Base-by-base conservation (phyloP, 2,329 filamentous ascomycete species). In the Metarhizium rileyi region DNA sequence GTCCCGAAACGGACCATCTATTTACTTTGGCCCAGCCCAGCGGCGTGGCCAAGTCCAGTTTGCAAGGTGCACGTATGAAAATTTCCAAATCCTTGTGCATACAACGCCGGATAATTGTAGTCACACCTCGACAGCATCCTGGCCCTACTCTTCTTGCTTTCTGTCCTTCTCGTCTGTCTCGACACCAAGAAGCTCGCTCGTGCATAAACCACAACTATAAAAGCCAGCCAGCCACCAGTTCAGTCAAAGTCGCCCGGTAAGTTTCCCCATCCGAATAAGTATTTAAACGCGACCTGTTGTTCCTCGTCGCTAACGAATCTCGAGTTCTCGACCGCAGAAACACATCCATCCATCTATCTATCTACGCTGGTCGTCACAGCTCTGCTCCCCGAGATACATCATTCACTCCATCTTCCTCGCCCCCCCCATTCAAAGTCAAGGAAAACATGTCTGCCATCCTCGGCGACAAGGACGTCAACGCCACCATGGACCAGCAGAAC, bases 381-480 rank as follows among this genome's bases (percentile, higher is more conserved):
- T 23, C 22, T 42, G 27, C 16, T 33, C 42, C 23, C n/a, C 49
- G 33, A 23, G 4, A 28, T 12, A 22, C 20, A 38, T 25, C 12
- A n/a, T 38, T 41, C 47, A 26, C 16, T 23, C 16, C 22, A 26
- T 41, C 47, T 41, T 14, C 6, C 10, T 38, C 20, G 6, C 16
- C 12, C n/a, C 47, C 42, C 25, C 16, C 23, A n/a, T 4, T 3
- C 30, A 16, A 16, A 33, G 16, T 5, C 5, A 33, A 33, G 10
- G 4, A 35, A 18, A 16, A 12, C 28, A 84, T 83, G 80, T 77
- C 77, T 53, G 55, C 67, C 66, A 70, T 83, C 58, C 81, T 88
- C 67, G 70, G 73, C 58, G 71, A 78, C 62, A 82, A 82, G 70
- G 82, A 87, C 70, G 73, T 77, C 69, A 87, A 87, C 69, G 72